These are phyloP conservation scores for Barnettozyma sp. DNA, from an alignment of 805 yeast species.

Conservation along the genomic window DNA sequence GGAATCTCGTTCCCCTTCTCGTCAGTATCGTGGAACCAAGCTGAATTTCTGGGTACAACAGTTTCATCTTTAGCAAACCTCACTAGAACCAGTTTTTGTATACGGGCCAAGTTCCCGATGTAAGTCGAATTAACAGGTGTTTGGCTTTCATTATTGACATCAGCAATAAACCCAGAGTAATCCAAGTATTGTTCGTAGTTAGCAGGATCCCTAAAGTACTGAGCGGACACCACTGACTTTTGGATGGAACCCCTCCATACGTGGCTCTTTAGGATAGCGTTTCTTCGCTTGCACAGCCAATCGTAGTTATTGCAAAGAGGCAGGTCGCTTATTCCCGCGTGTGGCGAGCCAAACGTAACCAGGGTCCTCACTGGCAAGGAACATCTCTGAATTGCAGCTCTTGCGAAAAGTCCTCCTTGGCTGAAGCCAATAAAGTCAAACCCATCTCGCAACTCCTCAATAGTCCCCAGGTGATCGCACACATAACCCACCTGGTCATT, in stretches of 20 bases:
- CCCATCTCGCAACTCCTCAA: constrained; percentile 44
- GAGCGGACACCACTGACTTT: constrained; percentile 57
- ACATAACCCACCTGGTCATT: constrained; percentile 47
- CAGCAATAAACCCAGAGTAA: constrained; percentile 54
- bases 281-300: constrained; percentile 53
- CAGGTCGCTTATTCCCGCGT: constrained; percentile 64
- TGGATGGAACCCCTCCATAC: constrained; percentile 57
- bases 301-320: constrained; percentile 50
- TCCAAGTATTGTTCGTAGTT: constrained; percentile 48
- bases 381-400: constrained; percentile 61
- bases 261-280: constrained; percentile 47
- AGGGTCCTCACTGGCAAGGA: constrained; percentile 39
- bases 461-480: constrained; percentile 44
- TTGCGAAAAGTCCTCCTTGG: constrained; percentile 77
- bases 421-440: constrained; percentile 75
- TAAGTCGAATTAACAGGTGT: constrained; percentile 34
- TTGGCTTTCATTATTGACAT: constrained; percentile 59
- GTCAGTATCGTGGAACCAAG: constrained; percentile 57
- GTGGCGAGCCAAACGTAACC: constrained; percentile 78
- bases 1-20: constrained; percentile 35
- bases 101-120: constrained; percentile 32
- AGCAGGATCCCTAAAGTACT: constrained; percentile 60
- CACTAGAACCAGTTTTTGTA: constrained; percentile 53
- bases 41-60: constrained; percentile 64
- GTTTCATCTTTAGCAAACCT: constrained; percentile 58